These are phyloP conservation scores for Delonix regia DNA, from an alignment of 306 rosid genomes.

Conservation along the genomic window DNA sequence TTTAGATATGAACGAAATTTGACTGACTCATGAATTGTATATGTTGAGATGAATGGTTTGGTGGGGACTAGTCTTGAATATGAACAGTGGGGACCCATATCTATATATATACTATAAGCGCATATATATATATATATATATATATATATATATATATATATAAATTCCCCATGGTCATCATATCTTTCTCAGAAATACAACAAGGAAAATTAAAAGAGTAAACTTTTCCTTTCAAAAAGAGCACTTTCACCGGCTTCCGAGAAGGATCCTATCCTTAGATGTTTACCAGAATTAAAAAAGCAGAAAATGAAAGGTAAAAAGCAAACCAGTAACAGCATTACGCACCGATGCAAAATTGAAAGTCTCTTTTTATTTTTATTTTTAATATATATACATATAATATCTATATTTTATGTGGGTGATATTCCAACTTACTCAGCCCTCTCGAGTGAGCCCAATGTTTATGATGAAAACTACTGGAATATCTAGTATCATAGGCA, in stretches of 20 bases:
- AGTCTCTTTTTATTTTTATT: conserved; percentile 35
- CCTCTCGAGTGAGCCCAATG: conserved; percentile 9
- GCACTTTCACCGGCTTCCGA: conserved; percentile 67
- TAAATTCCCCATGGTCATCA: conserved; percentile 38
- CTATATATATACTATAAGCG: neutral
- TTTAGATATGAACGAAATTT: conserved; percentile 37
- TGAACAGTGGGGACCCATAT: neutral
- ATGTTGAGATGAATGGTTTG: conserved; percentile 41
- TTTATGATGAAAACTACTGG: neutral
- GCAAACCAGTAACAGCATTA: conserved; percentile 30
- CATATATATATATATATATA: neutral
- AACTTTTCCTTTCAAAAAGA: conserved; percentile 58
- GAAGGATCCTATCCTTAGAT: conserved; percentile 66
- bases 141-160: neutral
- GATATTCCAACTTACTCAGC: neutral
- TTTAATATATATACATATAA: neutral
- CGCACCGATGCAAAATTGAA: conserved; percentile 29
- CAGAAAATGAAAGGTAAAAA: conserved; percentile 35
- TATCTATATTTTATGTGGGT: no score
- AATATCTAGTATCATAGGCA: neutral
- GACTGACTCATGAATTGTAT: conserved; percentile 33
- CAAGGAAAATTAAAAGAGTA: conserved; percentile 40
- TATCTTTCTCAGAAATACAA: conserved; percentile 46
- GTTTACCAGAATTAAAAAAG: conserved; percentile 31
- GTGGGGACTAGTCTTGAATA: conserved; percentile 43